Evolutionary conservation across 371 early-diverging fungal genomes (phyloP), one percentile per base, ranked within the genome.

Genomic region (Mucor velutinosus): DNA sequence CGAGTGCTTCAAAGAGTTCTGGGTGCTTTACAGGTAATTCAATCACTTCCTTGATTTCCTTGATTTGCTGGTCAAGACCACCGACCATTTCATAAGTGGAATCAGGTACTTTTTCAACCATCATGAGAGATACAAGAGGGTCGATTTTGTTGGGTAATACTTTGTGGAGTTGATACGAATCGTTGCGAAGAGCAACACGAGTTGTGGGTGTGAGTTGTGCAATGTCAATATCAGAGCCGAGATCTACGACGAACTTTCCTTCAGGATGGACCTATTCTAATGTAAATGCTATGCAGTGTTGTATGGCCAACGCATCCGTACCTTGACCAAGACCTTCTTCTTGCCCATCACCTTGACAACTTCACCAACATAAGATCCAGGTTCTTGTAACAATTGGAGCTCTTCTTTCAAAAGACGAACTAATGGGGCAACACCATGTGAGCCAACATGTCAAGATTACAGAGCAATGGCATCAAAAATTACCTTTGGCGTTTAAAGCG

Each of bases 131-230:
- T 21, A 99, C 99, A 19, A 98, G 92, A 35, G 99, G 95, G 83
- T 99, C 99, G 70, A 99, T 99, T 84, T 97, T 98, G 77, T 99
- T 97, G 57, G 99, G 99, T 37, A 99, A 86, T n/a, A 99, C 99
- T 69, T 99, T 93, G 75, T 98, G 97, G 65, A 99, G 97, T 81
- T 98, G 97, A 78, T 99, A 99, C 76, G 94, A 92, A 79, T 99
- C 99, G 74, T 95, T 92, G 56, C 96, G 92, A 53, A 99, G 89
- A 21, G 99, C 99, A 32, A 99, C 99, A 55, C 99, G 92, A 37
- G 93, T 89, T n/a, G 97, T 96, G 17, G 99, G 94, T 64, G 95
- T 96, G 39, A 99, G 88, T 73, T 89, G 87, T 65, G 92, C 85
- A 80, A 96, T 89, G 80, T 99, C 98, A 67, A 99, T 93, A 53